Conservation (phyloP, 495 filamentous ascomycete species). For the Cairneyella variabilis region DNA sequence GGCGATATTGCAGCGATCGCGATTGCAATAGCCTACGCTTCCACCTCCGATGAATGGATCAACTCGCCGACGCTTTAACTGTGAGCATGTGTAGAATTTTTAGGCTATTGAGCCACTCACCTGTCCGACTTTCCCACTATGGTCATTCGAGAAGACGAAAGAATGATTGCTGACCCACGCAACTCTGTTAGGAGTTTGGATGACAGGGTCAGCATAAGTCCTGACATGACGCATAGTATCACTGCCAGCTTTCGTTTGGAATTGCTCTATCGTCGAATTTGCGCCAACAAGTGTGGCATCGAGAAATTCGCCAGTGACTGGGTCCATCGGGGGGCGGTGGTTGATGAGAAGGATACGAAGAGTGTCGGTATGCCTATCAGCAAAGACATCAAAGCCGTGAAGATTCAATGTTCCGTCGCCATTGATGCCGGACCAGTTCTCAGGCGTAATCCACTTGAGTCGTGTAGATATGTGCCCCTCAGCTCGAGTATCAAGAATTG, state of each 20-base stretch:
- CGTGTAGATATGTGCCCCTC: constrained; percentile 24
- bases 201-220: constrained; percentile 28
- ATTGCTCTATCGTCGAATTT: constrained; percentile 39
- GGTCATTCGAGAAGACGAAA: constrained; percentile 35
- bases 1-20: constrained; percentile 20
- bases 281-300: constrained; percentile 29
- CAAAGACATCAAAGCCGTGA: constrained; percentile 30
- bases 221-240: constrained; percentile 28
- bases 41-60: constrained; percentile 25
- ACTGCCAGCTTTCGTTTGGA: constrained; percentile 16
- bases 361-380: constrained; percentile 9
- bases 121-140: constrained; percentile 28
- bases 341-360: constrained; percentile 38
- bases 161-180: constrained; percentile 27
- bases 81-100: constrained; percentile 1
- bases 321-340: constrained; percentile 35
- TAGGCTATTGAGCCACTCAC: constrained; percentile 16
- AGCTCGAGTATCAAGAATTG: constrained; percentile 33
- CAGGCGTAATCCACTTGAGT: constrained; percentile 22
- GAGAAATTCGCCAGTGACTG: constrained; percentile 27
- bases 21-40: constrained; percentile 28
- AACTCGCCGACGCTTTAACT: constrained; percentile 19
- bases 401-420: constrained; percentile 30
- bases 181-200: constrained; percentile 35
- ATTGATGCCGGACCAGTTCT: constrained; percentile 25